Conservation (phyloP, 768 basidiomycete species). For the Russula earlei region DNA sequence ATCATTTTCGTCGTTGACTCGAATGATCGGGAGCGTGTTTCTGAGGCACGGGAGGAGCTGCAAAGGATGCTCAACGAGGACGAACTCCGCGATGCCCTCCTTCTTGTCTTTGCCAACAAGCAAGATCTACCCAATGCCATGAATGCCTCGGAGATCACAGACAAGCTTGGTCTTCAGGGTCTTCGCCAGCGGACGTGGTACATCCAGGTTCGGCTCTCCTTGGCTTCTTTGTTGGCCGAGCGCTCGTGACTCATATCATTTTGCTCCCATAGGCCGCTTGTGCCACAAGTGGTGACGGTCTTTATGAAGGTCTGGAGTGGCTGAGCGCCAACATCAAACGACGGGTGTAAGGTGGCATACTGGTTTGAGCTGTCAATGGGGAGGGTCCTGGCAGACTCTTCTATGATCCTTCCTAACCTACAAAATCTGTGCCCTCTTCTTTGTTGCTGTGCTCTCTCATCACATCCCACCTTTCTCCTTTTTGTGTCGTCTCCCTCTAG, state of each 20-base stretch:
- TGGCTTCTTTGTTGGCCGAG: not conserved
- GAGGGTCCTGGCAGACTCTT: constrained; percentile 40
- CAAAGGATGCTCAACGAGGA: constrained; percentile 99
- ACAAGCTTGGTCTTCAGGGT: constrained; percentile 97
- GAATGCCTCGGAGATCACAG: constrained; percentile 98
- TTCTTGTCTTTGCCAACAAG: constrained; percentile 99
- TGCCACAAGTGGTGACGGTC: constrained; percentile 95
- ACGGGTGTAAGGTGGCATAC: constrained; percentile 46
- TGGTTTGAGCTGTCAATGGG: constrained; percentile 24
- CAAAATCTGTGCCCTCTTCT: constrained; percentile 19
- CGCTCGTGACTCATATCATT: constrained; percentile 13
- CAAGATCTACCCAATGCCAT: constrained; percentile 99
- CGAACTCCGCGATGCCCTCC: constrained; percentile 95
- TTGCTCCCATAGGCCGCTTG: constrained; percentile 69
- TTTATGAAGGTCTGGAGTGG: constrained; percentile 99
- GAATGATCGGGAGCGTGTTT: constrained; percentile 98
- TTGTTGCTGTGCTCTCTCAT: constrained; percentile 24
- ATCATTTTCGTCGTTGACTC: constrained; percentile 99
- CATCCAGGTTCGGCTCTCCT: constrained; percentile 61
- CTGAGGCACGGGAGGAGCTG: constrained; percentile 97
- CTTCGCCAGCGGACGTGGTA: constrained; percentile 98
- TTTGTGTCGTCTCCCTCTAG: not conserved
- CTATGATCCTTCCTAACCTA: constrained; percentile 49
- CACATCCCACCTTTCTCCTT: constrained; percentile 3
- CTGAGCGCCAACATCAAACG: constrained; percentile 85